Percentiles rank a stretch among this genome's conserved stretches.
phyloP scores from a whole-genome alignment of 176 grass and related monocot species.

The Eragrostis curvula region DNA sequence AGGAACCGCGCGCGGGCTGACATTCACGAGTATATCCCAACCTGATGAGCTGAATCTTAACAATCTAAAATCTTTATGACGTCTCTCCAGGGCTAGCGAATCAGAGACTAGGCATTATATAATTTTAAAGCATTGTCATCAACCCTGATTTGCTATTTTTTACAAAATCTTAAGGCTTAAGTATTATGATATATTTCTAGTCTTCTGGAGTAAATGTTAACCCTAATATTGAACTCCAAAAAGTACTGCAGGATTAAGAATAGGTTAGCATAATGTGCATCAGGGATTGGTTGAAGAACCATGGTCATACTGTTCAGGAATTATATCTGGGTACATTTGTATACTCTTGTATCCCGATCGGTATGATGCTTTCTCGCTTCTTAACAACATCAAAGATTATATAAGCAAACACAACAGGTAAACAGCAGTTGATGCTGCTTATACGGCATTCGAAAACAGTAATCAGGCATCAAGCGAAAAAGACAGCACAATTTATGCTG shows the following conservation, averaged over 20 bases:
- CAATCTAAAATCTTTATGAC: not conserved
- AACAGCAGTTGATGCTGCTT: not conserved
- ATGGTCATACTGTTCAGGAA: not conserved
- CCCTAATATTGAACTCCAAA: constrained; percentile 12
- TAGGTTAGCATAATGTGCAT: not conserved
- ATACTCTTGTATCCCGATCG: not conserved
- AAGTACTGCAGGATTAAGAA: not conserved
- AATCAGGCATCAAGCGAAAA: not conserved
- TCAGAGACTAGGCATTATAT: not conserved
- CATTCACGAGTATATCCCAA: not conserved
- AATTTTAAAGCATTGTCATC: not conserved
- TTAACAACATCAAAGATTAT: not conserved
- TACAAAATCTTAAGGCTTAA: not conserved
- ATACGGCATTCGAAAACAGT: not conserved
- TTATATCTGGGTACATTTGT: not conserved
- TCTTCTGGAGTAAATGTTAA: not conserved
- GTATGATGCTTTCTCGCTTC: not conserved
- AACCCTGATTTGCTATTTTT: not conserved
- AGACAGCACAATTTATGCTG: not conserved
- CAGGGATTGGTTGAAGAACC: not conserved
- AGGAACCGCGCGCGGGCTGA: not conserved
- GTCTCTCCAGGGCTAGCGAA: not conserved
- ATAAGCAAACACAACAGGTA: not conserved
- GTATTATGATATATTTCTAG: not conserved
- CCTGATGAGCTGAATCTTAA: not conserved